Evolutionary conservation across 2,329 filamentous ascomycete genomes (phyloP).

Genomic region (Microcyclospora tardicrescens): DNA sequence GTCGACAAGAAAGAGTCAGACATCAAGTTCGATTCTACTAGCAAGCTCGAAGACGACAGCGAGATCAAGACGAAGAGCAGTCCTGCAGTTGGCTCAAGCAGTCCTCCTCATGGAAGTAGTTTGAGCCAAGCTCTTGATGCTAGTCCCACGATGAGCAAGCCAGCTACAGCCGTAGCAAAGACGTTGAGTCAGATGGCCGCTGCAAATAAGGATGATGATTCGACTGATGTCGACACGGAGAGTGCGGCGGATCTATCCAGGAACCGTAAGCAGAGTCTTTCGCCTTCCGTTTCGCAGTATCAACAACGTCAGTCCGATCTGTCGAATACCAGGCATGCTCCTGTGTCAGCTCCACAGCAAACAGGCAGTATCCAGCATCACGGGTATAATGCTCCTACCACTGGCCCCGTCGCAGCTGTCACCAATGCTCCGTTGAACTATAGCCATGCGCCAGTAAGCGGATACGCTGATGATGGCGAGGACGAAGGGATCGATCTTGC

Average conservation of each 20-base stretch:
- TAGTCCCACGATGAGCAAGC: constrained; percentile 20
- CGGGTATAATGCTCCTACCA: neutral
- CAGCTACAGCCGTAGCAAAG: constrained; percentile 20
- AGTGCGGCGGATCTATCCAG: too few relatives aligned
- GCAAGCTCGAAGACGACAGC: constrained; percentile 7
- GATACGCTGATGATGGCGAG: constrained; percentile 27
- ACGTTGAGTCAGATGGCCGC: constrained; percentile 17
- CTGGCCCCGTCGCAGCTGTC: neutral
- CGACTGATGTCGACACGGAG: too few relatives aligned
- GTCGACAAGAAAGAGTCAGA: constrained; percentile 11
- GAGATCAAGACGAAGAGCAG: constrained; percentile 11
- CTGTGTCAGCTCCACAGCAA: too few relatives aligned
- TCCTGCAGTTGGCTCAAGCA: constrained; percentile 22
- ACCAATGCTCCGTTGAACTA: neutral
- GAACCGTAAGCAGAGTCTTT: too few relatives aligned
- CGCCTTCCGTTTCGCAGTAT: too few relatives aligned
- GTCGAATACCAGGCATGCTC: too few relatives aligned
- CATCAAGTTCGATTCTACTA: constrained; percentile 8
- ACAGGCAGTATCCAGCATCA: too few relatives aligned
- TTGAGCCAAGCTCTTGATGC: constrained; percentile 14
- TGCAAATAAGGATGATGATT: constrained; percentile 5
- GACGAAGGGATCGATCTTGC: constrained; percentile 37
- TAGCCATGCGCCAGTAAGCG: constrained; percentile 3
- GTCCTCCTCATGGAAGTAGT: constrained; percentile 15
- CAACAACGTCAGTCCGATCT: too few relatives aligned